Evolutionary conservation across 257 asterid species (phyloP).

Genomic region (Solanum sejunctum): DNA sequence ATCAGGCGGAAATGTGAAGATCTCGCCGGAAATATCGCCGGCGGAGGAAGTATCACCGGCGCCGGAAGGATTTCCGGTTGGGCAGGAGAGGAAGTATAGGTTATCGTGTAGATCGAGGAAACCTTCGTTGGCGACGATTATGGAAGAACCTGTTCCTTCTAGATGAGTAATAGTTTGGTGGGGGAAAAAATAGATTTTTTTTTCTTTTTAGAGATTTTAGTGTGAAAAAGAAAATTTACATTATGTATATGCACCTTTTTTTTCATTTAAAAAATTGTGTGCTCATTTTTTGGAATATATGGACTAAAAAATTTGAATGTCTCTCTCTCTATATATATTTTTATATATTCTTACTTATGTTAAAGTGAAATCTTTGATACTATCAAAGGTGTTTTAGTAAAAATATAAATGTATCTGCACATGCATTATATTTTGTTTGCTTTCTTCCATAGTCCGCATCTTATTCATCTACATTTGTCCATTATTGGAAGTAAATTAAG

Average conservation of each 20-base stretch:
- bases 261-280: not conserved
- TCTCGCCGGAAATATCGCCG: not conserved
- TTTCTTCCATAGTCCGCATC: too few species aligned
- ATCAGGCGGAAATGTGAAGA: slow-evolving; percentile 5
- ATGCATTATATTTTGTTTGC: too few species aligned
- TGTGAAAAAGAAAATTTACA: not conserved
- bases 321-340: not conserved
- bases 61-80: not conserved
- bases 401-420: too few species aligned
- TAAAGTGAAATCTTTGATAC: too few species aligned
- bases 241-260: not conserved
- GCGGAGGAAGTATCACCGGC: not conserved
- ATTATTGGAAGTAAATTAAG: not conserved
- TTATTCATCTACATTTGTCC: too few species aligned
- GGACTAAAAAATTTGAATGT: not conserved
- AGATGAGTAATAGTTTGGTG: slow-evolving; percentile 1
- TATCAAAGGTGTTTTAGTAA: too few species aligned
- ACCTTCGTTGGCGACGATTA: slow-evolving; percentile 20
- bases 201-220: not conserved
- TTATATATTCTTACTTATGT: too few species aligned
- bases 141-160: slow-evolving; percentile 16
- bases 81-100: slow-evolving; percentile 1
- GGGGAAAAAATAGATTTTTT: not conserved
- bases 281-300: not conserved
- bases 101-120: slow-evolving; percentile 23